Evolutionary conservation across 116 monocot species (phyloP).

Genomic region (Trichopus zeylanicus): DNA sequence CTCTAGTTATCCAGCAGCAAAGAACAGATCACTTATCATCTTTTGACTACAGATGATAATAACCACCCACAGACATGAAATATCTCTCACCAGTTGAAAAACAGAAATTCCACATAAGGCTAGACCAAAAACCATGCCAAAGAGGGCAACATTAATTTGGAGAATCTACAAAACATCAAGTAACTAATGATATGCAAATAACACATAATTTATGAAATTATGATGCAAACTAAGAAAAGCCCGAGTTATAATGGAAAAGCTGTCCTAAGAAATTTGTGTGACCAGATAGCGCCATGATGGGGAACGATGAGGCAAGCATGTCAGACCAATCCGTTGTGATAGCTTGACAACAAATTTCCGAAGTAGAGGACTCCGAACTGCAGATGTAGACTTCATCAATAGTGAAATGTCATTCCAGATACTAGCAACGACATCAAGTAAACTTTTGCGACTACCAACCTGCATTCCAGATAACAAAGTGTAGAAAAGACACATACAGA

Average conservation of each 20-base stretch:
- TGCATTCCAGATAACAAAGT: slow-evolving; percentile 14
- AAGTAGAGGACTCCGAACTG: slow-evolving; percentile 71
- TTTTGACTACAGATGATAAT: too few relatives aligned
- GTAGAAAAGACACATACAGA: neutral
- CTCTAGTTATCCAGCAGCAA: too few relatives aligned
- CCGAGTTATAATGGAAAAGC: neutral
- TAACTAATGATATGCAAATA: too few relatives aligned
- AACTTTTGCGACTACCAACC: slow-evolving; percentile 56
- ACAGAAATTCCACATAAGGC: too few relatives aligned
- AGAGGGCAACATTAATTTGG: too few relatives aligned
- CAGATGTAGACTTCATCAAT: slow-evolving; percentile 60
- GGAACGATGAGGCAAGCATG: slow-evolving; percentile 75
- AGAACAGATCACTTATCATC: too few relatives aligned
- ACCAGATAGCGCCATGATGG: slow-evolving; percentile 85
- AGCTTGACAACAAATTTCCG: slow-evolving; percentile 85
- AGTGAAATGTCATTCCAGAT: slow-evolving; percentile 61
- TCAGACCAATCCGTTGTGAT: slow-evolving; percentile 73
- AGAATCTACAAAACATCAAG: too few relatives aligned
- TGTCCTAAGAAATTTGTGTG: slow-evolving; percentile 11
- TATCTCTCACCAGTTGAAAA: too few relatives aligned
- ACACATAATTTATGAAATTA: too few relatives aligned
- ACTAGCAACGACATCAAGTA: slow-evolving; percentile 36
- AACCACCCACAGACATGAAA: too few relatives aligned
- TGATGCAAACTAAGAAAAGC: neutral
- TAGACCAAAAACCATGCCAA: too few relatives aligned